Evolutionary conservation across 1,139 yeast species (phyloP).

Genomic region (Kodamaea sp.): DNA sequence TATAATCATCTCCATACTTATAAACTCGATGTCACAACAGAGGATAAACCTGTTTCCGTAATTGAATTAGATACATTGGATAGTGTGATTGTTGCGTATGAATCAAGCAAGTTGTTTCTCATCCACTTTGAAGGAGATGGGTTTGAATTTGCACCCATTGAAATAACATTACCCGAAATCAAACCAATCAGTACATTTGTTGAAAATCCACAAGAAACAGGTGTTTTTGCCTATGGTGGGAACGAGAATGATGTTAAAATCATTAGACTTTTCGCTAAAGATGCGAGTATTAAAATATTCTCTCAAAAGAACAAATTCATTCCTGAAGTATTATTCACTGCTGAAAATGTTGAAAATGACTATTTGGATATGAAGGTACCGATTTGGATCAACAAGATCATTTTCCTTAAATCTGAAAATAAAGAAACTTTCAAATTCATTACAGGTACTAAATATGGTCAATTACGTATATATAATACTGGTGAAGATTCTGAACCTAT

Average conservation of each 20-base stretch:
- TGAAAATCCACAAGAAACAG: slow-evolving; percentile 40
- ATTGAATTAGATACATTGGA: slow-evolving; percentile 26
- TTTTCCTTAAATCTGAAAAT: slow-evolving; percentile 36
- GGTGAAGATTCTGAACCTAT: slow-evolving; percentile 58
- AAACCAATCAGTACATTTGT: slow-evolving; percentile 49
- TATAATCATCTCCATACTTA: slow-evolving; percentile 24
- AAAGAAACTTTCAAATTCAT: slow-evolving; percentile 43
- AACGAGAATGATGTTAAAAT: slow-evolving; percentile 64
- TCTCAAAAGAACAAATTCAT: slow-evolving; percentile 15
- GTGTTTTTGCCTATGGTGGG: slow-evolving; percentile 69
- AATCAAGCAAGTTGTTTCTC: slow-evolving; percentile 49
- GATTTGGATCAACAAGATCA: slow-evolving; percentile 54
- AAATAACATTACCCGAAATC: slow-evolving; percentile 25
- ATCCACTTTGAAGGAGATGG: slow-evolving; percentile 30
- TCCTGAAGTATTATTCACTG: slow-evolving; percentile 40
- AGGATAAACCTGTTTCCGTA: slow-evolving; percentile 35
- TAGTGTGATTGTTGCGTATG: slow-evolving; percentile 38
- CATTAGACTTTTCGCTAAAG: slow-evolving; percentile 35
- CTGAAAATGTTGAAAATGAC: slow-evolving; percentile 67
- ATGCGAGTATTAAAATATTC: slow-evolving; percentile 18
- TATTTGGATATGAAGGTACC: slow-evolving; percentile 64
- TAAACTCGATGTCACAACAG: slow-evolving; percentile 19
- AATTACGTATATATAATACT: slow-evolving; percentile 60
- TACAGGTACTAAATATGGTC: slow-evolving; percentile 69
- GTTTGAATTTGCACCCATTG: slow-evolving; percentile 30